Conservation (phyloP, 2,329 filamentous ascomycete genomes). For the Aspergillus flavus region DNA sequence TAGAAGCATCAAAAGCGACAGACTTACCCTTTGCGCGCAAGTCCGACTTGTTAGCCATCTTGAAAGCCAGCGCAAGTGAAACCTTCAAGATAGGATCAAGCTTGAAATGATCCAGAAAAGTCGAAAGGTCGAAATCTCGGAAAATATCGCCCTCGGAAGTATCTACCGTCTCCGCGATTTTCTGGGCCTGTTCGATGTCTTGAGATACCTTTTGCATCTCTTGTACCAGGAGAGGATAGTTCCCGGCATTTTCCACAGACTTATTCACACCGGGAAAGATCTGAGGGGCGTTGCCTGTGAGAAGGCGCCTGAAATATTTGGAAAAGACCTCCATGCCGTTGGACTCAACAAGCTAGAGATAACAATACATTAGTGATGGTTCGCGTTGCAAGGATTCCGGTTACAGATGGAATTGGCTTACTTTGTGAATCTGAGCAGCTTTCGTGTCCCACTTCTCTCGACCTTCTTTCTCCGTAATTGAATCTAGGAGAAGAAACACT, state of each 20-base stretch:
- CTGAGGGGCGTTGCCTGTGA: slow-evolving; percentile 85
- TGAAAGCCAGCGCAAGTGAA: slow-evolving; percentile 85
- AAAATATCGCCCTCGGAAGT: slow-evolving; percentile 89
- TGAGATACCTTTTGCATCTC: slow-evolving; percentile 86
- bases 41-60: slow-evolving; percentile 76
- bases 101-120: slow-evolving; percentile 95
- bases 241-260: slow-evolving; percentile 73
- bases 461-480: slow-evolving; percentile 92
- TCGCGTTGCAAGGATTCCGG: background rate
- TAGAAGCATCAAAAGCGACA: background rate
- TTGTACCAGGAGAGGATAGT: slow-evolving; percentile 77
- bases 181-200: slow-evolving; percentile 79
- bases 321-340: slow-evolving; percentile 99
- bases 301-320: slow-evolving; percentile 90
- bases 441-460: slow-evolving; percentile 90
- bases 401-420: slow-evolving; percentile 49
- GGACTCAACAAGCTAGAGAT: slow-evolving; percentile 80
- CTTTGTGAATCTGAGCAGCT: slow-evolving; percentile 88
- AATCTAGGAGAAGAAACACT: slow-evolving; percentile 90
- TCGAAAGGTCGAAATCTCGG: slow-evolving; percentile 92
- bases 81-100: slow-evolving; percentile 87
- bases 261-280: slow-evolving; percentile 83
- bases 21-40: slow-evolving; percentile 82
- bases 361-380: background rate
- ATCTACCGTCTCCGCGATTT: slow-evolving; percentile 92